These are phyloP conservation scores for Geranium rotundifolium DNA, from an alignment of 345 rosid genomes.

Conservation along the genomic window DNA sequence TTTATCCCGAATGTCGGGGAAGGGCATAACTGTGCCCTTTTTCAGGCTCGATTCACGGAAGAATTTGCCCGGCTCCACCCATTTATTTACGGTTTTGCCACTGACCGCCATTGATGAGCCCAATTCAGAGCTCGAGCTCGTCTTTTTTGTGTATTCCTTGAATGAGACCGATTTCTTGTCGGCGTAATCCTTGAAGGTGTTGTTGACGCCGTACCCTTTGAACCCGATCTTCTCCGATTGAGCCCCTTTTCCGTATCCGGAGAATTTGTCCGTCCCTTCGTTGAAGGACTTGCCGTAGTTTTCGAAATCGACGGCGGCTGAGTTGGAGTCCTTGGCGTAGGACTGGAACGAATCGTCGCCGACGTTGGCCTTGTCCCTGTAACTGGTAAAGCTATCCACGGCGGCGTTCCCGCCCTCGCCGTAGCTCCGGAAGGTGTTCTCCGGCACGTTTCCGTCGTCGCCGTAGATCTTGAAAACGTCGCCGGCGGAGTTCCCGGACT, in stretches of 20 bases:
- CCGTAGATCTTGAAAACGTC: conserved; percentile 50
- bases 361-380: conserved; percentile 31
- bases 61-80: conserved; percentile 84
- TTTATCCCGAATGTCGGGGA: conserved; percentile 83
- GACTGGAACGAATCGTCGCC: conserved; percentile 43
- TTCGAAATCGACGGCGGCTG: conserved; percentile 27
- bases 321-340: conserved; percentile 32
- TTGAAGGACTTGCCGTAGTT: conserved; percentile 45
- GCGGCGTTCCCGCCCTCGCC: conserved; percentile 21
- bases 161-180: conserved; percentile 21
- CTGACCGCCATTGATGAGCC: too few relatives aligned
- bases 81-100: conserved; percentile 40
- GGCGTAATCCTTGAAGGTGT: conserved; percentile 30
- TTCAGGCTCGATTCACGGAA: conserved; percentile 61
- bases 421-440: conserved; percentile 36
- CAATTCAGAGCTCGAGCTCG: too few relatives aligned
- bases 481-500: conserved; percentile 32
- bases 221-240: conserved; percentile 25
- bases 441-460: conserved; percentile 41
- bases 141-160: conserved; percentile 27
- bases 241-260: conserved; percentile 40
- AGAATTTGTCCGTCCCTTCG: conserved; percentile 38
- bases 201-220: conserved; percentile 27
- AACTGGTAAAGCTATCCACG: conserved; percentile 22
- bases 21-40: conserved; percentile 51